Conservation (phyloP, 2,329 filamentous ascomycete genomes). For the Alternaria triticina region DNA sequence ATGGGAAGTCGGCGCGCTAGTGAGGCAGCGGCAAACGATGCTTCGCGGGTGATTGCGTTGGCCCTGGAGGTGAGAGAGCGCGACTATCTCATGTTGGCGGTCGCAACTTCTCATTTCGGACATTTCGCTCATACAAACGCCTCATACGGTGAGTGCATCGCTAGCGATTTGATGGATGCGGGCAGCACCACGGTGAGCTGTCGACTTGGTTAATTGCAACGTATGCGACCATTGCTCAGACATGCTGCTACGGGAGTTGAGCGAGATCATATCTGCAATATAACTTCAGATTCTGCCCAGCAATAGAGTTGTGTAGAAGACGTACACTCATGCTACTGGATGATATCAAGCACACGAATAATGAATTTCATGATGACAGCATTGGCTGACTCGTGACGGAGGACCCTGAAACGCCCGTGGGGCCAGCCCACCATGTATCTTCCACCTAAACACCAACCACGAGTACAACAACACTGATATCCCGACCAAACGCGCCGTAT, state of each 20-base stretch:
- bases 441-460: background rate
- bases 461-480: background rate
- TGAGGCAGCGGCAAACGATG: background rate
- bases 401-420: slow-evolving; percentile 22
- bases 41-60: background rate
- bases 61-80: slow-evolving; percentile 9
- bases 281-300: background rate
- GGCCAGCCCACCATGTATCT: slow-evolving; percentile 10
- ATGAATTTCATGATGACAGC: slow-evolving; percentile 2
- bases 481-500: slow-evolving; percentile 6
- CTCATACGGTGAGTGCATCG: background rate
- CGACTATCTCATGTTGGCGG: background rate
- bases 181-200: background rate
- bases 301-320: background rate
- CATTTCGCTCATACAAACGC: background rate
- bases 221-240: background rate
- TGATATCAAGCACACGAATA: slow-evolving; percentile 6
- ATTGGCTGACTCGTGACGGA: slow-evolving; percentile 21
- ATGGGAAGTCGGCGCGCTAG: background rate
- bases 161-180: background rate
- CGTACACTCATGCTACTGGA: background rate
- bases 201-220: background rate
- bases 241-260: background rate
- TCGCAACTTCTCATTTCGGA: background rate
- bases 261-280: background rate